Conservation (phyloP, 805 yeast genomes). For the Sungouiozyma intestinalis region DNA sequence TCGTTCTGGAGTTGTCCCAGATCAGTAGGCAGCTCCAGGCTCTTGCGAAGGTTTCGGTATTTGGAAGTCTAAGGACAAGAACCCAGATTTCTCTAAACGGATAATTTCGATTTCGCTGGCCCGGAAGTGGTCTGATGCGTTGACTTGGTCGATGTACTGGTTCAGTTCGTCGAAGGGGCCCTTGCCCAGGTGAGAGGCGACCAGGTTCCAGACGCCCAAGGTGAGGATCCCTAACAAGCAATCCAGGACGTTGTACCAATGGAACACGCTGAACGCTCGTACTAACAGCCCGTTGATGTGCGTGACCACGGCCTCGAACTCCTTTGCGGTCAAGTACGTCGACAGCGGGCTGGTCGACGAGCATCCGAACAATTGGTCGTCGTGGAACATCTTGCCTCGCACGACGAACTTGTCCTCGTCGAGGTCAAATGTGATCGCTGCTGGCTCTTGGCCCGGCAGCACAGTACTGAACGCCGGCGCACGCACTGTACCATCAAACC, state of each 20-base stretch:
- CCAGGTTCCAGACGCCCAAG: conserved; percentile 32
- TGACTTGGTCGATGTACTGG: conserved; percentile 28
- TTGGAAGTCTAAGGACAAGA: conserved; percentile 32
- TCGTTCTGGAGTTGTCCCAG: too few species aligned
- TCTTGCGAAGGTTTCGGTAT: conserved; percentile 8
- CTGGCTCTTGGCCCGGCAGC: conserved; percentile 55
- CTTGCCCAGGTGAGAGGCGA: conserved; percentile 22
- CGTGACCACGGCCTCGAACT: conserved; percentile 34
- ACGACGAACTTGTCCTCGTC: conserved; percentile 25
- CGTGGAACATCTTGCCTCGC: conserved; percentile 29
- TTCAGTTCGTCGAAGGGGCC: conserved; percentile 33
- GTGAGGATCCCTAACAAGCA: conserved; percentile 30
- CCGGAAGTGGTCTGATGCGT: conserved; percentile 15
- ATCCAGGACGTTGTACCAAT: conserved; percentile 33
- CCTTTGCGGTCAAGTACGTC: conserved; percentile 27
- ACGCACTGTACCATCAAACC: conserved; percentile 29
- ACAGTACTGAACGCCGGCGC: conserved; percentile 46
- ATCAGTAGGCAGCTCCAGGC: too few species aligned
- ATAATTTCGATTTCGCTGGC: conserved; percentile 32
- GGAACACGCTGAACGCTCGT: conserved; percentile 33
- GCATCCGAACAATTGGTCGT: conserved; percentile 39
- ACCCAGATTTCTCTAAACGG: conserved; percentile 44
- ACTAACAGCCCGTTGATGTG: conserved; percentile 35
- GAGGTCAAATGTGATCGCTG: conserved; percentile 34
- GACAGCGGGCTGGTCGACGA: conserved; percentile 45